Evolutionary conservation across 352 stramenopile species (phyloP).

Genomic region (Phytopythium montanum): DNA sequence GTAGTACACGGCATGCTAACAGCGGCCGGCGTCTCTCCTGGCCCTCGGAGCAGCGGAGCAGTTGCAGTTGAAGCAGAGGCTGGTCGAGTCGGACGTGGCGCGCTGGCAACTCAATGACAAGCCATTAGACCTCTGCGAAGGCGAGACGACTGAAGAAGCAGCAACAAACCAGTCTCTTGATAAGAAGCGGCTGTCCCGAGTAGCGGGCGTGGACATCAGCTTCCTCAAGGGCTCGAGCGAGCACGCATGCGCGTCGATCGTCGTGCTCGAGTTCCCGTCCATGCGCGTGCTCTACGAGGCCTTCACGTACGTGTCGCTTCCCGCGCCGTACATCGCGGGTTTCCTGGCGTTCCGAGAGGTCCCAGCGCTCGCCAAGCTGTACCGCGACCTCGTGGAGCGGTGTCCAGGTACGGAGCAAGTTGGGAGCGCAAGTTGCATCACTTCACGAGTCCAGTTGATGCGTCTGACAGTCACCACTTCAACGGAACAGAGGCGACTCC

Average conservation of each 20-base stretch:
- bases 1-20: not conserved
- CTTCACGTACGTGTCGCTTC: constrained; percentile 81
- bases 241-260: constrained; percentile 76
- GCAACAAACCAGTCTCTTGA: not conserved
- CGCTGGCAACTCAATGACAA: constrained; percentile 30
- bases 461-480: not conserved
- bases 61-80: constrained; percentile 45
- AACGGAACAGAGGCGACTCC: constrained; percentile 54
- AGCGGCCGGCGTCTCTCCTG: not conserved
- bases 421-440: too few relatives aligned
- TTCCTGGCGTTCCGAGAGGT: constrained; percentile 84
- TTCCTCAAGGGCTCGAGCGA: constrained; percentile 79
- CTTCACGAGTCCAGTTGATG: not conserved
- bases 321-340: constrained; percentile 72
- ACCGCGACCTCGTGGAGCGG: constrained; percentile 45
- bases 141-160: constrained; percentile 5
- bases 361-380: constrained; percentile 63
- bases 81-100: constrained; percentile 40
- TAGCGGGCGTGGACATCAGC: constrained; percentile 82
- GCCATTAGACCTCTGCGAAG: not conserved
- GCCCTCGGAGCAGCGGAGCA: constrained; percentile 32
- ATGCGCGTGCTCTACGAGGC: constrained; percentile 72
- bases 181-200: constrained; percentile 24
- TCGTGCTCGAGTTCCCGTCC: constrained; percentile 70
- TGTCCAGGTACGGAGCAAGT: constrained; percentile 40